A percentile compares a stretch with the other conserved stretches of the same genome.
Conservation (phyloP, 805 yeast species). For the Vanderwaltozyma polyspora region DNA sequence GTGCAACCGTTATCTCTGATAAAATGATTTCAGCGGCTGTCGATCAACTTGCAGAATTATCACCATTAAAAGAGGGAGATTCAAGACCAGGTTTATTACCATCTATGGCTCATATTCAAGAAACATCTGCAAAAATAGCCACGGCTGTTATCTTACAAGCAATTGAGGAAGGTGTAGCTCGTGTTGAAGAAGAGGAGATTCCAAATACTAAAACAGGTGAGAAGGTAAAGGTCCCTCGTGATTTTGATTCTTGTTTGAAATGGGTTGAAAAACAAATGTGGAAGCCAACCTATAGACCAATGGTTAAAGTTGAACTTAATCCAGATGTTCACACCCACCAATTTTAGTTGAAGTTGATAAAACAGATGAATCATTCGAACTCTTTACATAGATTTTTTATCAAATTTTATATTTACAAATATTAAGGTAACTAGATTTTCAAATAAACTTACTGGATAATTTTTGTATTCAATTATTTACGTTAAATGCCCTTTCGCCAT, state of each 20-base stretch:
- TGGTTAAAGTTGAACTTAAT: constrained; percentile 45
- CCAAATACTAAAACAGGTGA: constrained; percentile 30
- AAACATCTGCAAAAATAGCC: constrained; percentile 83
- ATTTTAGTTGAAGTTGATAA: background rate
- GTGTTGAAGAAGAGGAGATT: constrained; percentile 41
- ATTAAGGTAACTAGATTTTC: too few species aligned
- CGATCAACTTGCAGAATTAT: constrained; percentile 72
- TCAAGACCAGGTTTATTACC: constrained; percentile 58
- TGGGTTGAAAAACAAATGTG: constrained; percentile 97
- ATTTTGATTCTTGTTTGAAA: constrained; percentile 61
- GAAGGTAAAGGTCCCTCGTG: constrained; percentile 51
- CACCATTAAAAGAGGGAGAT: constrained; percentile 48
- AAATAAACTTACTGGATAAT: too few species aligned
- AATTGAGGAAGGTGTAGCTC: constrained; percentile 73
- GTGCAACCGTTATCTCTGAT: constrained; percentile 75
- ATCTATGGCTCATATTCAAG: constrained; percentile 74
- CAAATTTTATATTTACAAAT: too few species aligned
- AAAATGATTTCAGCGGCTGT: constrained; percentile 95
- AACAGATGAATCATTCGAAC: too few species aligned
- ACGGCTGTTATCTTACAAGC: constrained; percentile 89
- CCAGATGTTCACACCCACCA: constrained; percentile 2
- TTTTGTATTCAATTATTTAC: background rate
- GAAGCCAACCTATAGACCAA: constrained; percentile 88
- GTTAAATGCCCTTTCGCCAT: constrained; percentile 35
- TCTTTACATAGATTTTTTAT: too few species aligned